phyloP scores from a whole-genome alignment of 2,329 filamentous ascomycete species.

The Xylariaceae sp. region DNA sequence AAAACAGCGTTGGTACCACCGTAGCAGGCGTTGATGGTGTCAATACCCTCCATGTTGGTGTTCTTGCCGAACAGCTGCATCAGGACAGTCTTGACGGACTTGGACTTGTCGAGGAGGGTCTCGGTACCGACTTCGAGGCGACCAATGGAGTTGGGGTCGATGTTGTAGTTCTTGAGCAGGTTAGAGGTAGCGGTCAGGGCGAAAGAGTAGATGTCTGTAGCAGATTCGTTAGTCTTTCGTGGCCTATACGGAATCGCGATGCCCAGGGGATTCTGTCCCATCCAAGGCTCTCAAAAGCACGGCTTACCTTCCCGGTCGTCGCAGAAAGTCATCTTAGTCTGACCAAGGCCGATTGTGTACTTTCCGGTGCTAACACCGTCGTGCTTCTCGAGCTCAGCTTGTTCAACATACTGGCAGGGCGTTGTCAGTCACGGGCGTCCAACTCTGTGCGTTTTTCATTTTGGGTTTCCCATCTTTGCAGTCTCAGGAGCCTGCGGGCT shows the following conservation, averaged over 20 bases:
- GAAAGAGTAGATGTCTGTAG: slow-evolving; percentile 78
- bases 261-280: neutral
- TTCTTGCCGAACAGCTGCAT: slow-evolving; percentile 85
- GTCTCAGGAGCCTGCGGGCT: neutral
- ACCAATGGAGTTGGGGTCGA: slow-evolving; percentile 72
- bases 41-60: slow-evolving; percentile 77
- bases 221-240: slow-evolving; percentile 3
- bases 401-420: slow-evolving; percentile 67
- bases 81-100: slow-evolving; percentile 82
- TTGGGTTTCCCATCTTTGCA: no score
- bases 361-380: slow-evolving; percentile 78
- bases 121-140: slow-evolving; percentile 81
- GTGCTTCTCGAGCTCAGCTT: slow-evolving; percentile 77
- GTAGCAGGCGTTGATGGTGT: slow-evolving; percentile 82
- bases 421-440: slow-evolving; percentile 22
- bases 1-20: slow-evolving; percentile 80
- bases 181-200: slow-evolving; percentile 71
- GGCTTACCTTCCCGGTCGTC: slow-evolving; percentile 77
- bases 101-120: slow-evolving; percentile 83
- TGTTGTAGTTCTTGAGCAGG: slow-evolving; percentile 76
- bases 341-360: slow-evolving; percentile 86
- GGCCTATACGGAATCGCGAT: neutral
- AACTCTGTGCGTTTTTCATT: neutral
- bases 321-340: slow-evolving; percentile 90
- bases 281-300: neutral